Evolutionary conservation across 768 basidiomycete genomes (phyloP).

Genomic region (Pulveroboletus sp.): DNA sequence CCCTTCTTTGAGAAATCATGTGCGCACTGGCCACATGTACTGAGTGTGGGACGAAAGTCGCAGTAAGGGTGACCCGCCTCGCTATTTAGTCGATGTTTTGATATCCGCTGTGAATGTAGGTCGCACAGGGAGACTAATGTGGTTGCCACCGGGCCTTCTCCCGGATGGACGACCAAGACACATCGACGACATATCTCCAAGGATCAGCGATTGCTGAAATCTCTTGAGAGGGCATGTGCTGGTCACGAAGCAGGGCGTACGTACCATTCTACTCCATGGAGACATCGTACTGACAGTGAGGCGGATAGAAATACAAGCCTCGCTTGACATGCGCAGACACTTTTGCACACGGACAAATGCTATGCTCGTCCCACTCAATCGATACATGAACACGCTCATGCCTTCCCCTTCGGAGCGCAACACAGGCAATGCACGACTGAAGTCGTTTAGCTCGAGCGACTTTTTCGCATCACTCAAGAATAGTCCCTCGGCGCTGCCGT

Average conservation of each 20-base stretch:
- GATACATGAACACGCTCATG: constrained; percentile 87
- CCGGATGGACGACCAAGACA: constrained; percentile 73
- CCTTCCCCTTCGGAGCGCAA: constrained; percentile 54
- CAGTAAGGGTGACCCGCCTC: constrained; percentile 33
- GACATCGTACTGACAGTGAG: neutral
- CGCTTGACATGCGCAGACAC: constrained; percentile 66
- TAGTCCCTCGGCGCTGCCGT: constrained; percentile 68
- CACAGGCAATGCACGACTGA: constrained; percentile 39
- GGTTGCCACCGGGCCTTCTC: constrained; percentile 44
- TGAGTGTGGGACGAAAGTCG: constrained; percentile 57
- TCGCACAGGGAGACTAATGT: constrained; percentile 1
- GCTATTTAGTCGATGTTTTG: neutral
- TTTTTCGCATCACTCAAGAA: constrained; percentile 72
- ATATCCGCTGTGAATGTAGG: neutral
- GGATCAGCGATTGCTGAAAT: constrained; percentile 69
- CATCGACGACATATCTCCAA: constrained; percentile 85
- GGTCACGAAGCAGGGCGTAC: constrained; percentile 48
- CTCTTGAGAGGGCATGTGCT: constrained; percentile 57
- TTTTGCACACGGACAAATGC: constrained; percentile 83
- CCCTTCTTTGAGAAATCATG: constrained; percentile 80
- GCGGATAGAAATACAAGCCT: constrained; percentile 53
- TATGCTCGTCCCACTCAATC: constrained; percentile 82
- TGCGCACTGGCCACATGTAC: constrained; percentile 79
- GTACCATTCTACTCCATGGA: constrained; percentile 19
- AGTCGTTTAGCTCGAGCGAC: constrained; percentile 61